Base-by-base conservation (phyloP, 2,329 filamentous ascomycete genomes). In the Saccharata proteae region DNA sequence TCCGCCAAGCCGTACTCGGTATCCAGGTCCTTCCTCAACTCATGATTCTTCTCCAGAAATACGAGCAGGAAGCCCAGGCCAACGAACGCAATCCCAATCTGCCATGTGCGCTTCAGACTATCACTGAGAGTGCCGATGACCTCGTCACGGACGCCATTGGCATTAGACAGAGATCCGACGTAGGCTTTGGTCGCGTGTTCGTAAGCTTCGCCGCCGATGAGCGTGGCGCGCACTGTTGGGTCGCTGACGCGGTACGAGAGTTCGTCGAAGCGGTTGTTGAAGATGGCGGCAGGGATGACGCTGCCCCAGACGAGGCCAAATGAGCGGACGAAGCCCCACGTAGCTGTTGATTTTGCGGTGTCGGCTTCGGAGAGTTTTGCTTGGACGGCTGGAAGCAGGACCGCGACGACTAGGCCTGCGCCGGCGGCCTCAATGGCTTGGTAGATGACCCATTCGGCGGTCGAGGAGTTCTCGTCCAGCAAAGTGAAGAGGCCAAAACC, bases 1-100 rank as follows among this genome's bases (percentile, higher is more conserved):
- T 49, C 42, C 37, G 56, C 51, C 3, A 62, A 39, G 1, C 59
- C 58, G 41, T 51, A 62, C 11, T 53, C 48, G 0, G 56, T 61
- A 26, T 60, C 49, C 21, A 62, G 39, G 12, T 54, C 48, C 9
- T 47, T 52, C 23, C 56, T 42, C 40, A 62, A 42, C 38, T 51
- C 46, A 10, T 59, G 37, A 35, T 58, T 45, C 31, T 52, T 50
- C 38, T 57, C 52, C 2, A 49, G 39, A 12, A 53, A 55, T 1
- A 45, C 48, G 11, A 56, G 18, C 3, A 52, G 16, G 14, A 61
- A 57, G 2, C 46, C 49, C 4, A 55, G 15, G 0, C 35, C 50
- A 1, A 48, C 43, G 15, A 61, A 42, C 0, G 44, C 42, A 0
- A 57, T 43, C 7, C 49, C 50, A 1, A 60, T 42, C 3, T 54